phyloP scores from a whole-genome alignment of 352 stramenopile species.

The Phytophthora citrophthora region DNA sequence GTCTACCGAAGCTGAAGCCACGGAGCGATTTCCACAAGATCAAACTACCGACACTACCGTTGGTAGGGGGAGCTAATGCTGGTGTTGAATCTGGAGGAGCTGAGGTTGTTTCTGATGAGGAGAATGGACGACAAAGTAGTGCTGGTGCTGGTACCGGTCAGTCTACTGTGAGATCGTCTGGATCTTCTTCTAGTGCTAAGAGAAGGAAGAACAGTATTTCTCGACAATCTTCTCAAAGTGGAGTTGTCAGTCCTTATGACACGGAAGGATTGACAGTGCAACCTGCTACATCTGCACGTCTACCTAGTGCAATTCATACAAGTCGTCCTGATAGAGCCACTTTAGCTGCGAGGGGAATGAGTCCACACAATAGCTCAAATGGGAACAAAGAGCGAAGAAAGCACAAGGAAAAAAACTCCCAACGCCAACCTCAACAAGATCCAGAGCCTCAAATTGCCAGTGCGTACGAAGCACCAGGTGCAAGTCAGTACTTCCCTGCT shows the following conservation, averaged over 20 bases:
- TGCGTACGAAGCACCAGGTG: constrained; percentile 26
- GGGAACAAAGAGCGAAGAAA: constrained; percentile 46
- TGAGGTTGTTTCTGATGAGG: constrained; percentile 68
- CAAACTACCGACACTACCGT: constrained; percentile 61
- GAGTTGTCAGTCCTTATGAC: constrained; percentile 11
- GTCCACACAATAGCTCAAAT: constrained; percentile 38
- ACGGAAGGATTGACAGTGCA: constrained; percentile 5
- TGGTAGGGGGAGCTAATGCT: constrained; percentile 20
- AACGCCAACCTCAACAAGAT: constrained; percentile 30
- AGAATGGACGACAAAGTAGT: constrained; percentile 31
- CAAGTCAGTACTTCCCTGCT: constrained; percentile 25
- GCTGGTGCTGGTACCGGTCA: constrained; percentile 32
- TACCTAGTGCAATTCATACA: constrained; percentile 45
- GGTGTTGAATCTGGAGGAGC: constrained; percentile 57
- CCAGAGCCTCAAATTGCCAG: constrained; percentile 32
- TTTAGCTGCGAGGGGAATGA: constrained; percentile 21
- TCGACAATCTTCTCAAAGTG: constrained; percentile 15
- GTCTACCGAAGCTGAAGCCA: constrained; percentile 74
- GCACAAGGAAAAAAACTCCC: constrained; percentile 37
- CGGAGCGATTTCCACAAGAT: constrained; percentile 85
- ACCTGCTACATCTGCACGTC: constrained; percentile 23
- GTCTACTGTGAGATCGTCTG: constrained; percentile 37
- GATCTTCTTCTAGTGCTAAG: constrained; percentile 44
- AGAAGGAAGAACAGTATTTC: constrained; percentile 29
- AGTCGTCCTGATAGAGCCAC: constrained; percentile 19